These are phyloP conservation scores for Torulaspora franciscae DNA, from an alignment of 805 yeast species.

Conservation along the genomic window DNA sequence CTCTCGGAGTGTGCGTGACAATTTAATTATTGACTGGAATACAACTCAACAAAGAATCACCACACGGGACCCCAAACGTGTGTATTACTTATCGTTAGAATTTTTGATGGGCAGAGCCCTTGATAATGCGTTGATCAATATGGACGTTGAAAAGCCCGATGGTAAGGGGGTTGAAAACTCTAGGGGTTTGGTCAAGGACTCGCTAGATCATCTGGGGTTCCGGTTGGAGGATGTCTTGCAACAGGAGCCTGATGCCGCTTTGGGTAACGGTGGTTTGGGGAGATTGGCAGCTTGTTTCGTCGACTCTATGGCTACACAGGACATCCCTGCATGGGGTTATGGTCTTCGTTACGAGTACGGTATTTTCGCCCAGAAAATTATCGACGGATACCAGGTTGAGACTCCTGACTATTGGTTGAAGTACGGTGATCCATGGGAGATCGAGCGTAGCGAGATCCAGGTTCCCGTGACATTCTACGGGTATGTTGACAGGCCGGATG, in stretches of 20 bases:
- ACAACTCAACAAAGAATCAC: conserved; percentile 89
- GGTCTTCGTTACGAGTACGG: conserved; percentile 93
- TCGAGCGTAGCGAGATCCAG: conserved; percentile 78
- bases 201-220: conserved; percentile 75
- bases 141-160: conserved; percentile 40
- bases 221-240: conserved; percentile 77
- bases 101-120: conserved; percentile 92
- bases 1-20: conserved; percentile 72
- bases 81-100: conserved; percentile 81
- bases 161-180: conserved; percentile 17
- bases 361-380: conserved; percentile 81
- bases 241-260: conserved; percentile 89
- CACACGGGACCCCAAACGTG: conserved; percentile 73
- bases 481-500: conserved; percentile 50
- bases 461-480: conserved; percentile 91
- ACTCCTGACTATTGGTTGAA: conserved; percentile 93
- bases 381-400: conserved; percentile 92
- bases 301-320: conserved; percentile 79
- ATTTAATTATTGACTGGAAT: conserved; percentile 81
- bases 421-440: conserved; percentile 90
- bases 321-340: conserved; percentile 95
- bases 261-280: conserved; percentile 95
- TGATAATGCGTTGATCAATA: conserved; percentile 87
- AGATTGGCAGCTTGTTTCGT: conserved; percentile 92
- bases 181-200: conserved; percentile 52